Percentiles rank a stretch among this genome's conserved stretches.
phyloP scores from a whole-genome alignment of 106 monocot species.

The Acorus gramineus region DNA sequence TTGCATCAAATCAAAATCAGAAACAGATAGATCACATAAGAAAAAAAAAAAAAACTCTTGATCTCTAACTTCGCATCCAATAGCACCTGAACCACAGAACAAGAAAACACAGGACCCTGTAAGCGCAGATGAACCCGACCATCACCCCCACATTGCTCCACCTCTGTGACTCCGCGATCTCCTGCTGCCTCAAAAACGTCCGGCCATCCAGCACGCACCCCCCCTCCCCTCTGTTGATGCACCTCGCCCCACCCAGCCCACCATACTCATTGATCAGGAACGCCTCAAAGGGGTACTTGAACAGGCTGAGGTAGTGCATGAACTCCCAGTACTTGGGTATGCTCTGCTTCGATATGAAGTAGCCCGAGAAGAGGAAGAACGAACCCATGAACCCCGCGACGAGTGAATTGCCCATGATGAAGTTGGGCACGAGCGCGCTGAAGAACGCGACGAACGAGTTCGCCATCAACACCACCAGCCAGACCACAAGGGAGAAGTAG shows the following conservation, averaged over 20 bases:
- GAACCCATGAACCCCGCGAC: conserved; percentile 76
- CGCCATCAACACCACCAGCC: conserved; percentile 83
- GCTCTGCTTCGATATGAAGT: conserved; percentile 68
- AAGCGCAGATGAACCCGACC: conserved; percentile 49
- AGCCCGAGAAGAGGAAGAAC: conserved; percentile 96
- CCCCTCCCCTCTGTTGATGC: conserved; percentile 19
- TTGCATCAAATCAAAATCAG: no score
- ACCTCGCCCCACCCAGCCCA: conserved; percentile 33
- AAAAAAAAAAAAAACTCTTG: not conserved
- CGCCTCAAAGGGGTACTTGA: conserved; percentile 93
- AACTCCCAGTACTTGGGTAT: conserved; percentile 91
- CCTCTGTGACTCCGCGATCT: conserved; percentile 32
- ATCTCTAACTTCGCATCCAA: conserved; percentile 33
- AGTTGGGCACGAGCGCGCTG: conserved; percentile 81
- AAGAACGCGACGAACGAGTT: conserved; percentile 83
- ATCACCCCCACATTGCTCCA: conserved; percentile 54
- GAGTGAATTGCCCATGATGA: conserved; percentile 83
- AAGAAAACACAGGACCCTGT: conserved; percentile 56
- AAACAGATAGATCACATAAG: no score
- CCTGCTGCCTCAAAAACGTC: conserved; percentile 55
- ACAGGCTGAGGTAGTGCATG: conserved; percentile 94
- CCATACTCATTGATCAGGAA: conserved; percentile 83
- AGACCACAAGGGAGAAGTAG: conserved; percentile 65
- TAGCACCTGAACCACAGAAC: conserved; percentile 63
- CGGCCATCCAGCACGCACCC: conserved; percentile 43